Evolutionary conservation across 1,284 basidiomycete species (phyloP), one percentile per base, ranked within the genome.

Genomic region (Trametes pubescens): DNA sequence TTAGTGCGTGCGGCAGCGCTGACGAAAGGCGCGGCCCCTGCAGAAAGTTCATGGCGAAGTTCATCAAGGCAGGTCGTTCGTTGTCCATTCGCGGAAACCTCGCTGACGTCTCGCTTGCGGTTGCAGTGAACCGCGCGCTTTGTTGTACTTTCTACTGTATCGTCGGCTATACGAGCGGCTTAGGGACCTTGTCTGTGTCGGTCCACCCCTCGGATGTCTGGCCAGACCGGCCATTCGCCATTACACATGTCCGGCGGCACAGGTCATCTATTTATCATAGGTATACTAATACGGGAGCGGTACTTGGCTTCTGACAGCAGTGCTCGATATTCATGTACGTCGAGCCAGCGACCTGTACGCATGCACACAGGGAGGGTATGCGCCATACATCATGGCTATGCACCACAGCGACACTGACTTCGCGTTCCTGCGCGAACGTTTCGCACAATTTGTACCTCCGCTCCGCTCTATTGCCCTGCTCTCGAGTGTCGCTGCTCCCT

Each of bases 11-110:
- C n/a, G 14, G 47, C 3, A 21, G 32, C 35, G 29, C 49, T 61
- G 52, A 59, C 56, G 55, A 26, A 18, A 24, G 53, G 29, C 26
- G 22, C 57, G 56, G 48, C 61, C 38, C 29, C 4, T 32, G 35
- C 71, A 91, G 89, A 77, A 92, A 90, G 78, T 92, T 91, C 74
- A 92, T 92, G 89, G 77, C 85, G 26, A 90, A 90, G 74, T 92
- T 92, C 68, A 90, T 92, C 77, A 92, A 92, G 82, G 87, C 86
- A 71, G 62, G 74, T 54, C 22, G 34, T n/a, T 11, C 3, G 18
- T 35, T 38, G 22, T 2, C 48, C 16, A 14, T 34, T 1, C 24
- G 51, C 35, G 40, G 59, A 48, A 44, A 22, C n/a, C 35, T 22
- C 47, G 38, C 53, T 61, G 53, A 61, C 60, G 18, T 29, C 21